These are phyloP conservation scores for Nicotiana rustica DNA, from an alignment of 305 asterid species.

Conservation along the genomic window DNA sequence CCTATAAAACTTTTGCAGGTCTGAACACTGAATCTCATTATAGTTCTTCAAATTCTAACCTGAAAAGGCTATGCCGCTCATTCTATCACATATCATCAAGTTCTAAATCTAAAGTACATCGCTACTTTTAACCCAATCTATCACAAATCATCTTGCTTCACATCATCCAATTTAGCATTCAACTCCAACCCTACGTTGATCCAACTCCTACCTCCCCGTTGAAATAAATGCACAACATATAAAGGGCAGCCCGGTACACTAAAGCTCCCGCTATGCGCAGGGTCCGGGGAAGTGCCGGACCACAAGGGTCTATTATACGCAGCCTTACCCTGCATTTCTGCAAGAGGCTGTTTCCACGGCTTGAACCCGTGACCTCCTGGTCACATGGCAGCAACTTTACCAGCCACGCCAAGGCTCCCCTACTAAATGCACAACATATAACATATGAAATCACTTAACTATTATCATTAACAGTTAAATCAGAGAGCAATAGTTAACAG, in stretches of 20 bases:
- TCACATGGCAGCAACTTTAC: no score
- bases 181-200: neutral
- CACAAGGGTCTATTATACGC: no score
- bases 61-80: neutral
- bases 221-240: neutral
- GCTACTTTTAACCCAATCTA: neutral
- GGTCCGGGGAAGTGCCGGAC: no score
- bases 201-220: conserved; percentile 17
- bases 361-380: no score
- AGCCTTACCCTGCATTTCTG: no score
- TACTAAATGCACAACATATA: neutral
- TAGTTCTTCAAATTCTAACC: neutral
- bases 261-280: no score
- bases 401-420: no score
- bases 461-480: neutral
- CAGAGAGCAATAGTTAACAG: neutral
- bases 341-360: no score
- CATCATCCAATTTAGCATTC: conserved; percentile 1
- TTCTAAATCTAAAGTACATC: neutral
- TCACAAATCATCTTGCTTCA: conserved; percentile 1
- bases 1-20: neutral
- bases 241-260: no score
- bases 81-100: neutral
- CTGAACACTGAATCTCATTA: neutral
- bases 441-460: neutral